Conservation (phyloP, 1,284 basidiomycete species). For the Ceratobasidium sp. region DNA sequence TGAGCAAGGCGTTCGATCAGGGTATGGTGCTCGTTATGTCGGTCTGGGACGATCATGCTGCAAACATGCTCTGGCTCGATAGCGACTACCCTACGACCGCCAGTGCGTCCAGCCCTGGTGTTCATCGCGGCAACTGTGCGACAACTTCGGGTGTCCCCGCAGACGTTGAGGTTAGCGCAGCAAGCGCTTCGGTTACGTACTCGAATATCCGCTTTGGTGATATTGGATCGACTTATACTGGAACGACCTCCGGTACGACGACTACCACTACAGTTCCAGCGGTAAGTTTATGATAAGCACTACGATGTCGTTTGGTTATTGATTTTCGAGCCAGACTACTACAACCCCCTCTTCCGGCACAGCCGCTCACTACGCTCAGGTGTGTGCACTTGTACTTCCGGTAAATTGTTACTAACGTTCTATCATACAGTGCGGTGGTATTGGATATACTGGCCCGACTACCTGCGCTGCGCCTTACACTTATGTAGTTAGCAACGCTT, state of each 20-base stretch:
- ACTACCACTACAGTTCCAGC: no score
- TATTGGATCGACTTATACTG: constrained; percentile 48
- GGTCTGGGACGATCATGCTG: constrained; percentile 71
- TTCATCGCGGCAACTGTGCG: constrained; percentile 31
- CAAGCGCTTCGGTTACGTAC: constrained; percentile 49
- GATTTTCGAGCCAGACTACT: no score
- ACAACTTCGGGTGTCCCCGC: constrained; percentile 40
- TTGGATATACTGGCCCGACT: constrained; percentile 29
- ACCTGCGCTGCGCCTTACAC: constrained; percentile 33
- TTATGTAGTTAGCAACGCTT: constrained; percentile 43
- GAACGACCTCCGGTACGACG: constrained; percentile 8
- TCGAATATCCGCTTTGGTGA: constrained; percentile 23
- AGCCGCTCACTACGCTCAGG: no score
- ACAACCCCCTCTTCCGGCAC: no score
- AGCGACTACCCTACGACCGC: constrained; percentile 64
- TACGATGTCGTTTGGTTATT: no score
- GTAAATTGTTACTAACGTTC: no score
- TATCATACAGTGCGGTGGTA: constrained; percentile 41
- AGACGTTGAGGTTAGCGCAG: constrained; percentile 50
- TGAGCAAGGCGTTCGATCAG: constrained; percentile 62
- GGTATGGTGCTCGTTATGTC: constrained; percentile 70
- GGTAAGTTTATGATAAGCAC: no score
- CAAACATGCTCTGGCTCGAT: constrained; percentile 72
- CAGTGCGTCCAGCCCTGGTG: constrained; percentile 47
- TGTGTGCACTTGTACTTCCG: no score